Conservation (phyloP, 1,284 basidiomycete genomes). For the Pseudozyma tsukubaensis region DNA sequence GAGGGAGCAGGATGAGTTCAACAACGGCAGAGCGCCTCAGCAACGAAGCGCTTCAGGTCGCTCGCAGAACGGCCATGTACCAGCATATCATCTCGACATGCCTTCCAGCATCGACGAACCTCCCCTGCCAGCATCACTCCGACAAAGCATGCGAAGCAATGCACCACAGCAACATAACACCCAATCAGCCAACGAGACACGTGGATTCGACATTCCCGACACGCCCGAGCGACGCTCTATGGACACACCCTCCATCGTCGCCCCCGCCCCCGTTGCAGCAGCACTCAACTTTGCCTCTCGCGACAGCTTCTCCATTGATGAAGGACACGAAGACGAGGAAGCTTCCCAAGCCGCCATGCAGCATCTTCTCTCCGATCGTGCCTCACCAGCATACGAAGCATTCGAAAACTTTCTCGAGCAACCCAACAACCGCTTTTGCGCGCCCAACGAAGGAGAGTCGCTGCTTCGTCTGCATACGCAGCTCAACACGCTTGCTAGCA, state of each 20-base stretch:
- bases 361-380: constrained; percentile 37
- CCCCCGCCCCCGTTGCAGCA: constrained; percentile 37
- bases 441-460: constrained; percentile 56
- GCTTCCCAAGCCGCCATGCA: constrained; percentile 25
- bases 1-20: constrained; percentile 10
- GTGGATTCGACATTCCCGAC: constrained; percentile 36
- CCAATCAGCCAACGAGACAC: not conserved
- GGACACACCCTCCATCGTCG: constrained; percentile 27
- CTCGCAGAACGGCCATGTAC: constrained; percentile 1
- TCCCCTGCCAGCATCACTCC: constrained; percentile 37
- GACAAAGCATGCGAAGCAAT: constrained; percentile 20
- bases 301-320: constrained; percentile 44
- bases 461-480: constrained; percentile 61
- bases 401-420: constrained; percentile 59
- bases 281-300: constrained; percentile 24
- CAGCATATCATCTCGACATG: constrained; percentile 36
- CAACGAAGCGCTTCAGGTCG: not conserved
- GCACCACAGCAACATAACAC: not conserved
- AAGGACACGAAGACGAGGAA: constrained; percentile 16
- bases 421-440: constrained; percentile 31
- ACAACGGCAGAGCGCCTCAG: not conserved
- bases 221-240: constrained; percentile 18
- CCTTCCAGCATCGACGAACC: constrained; percentile 33
- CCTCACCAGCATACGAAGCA: constrained; percentile 46
- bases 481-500: constrained; percentile 53